Percentiles rank a stretch among this genome's conserved stretches.
These are phyloP conservation scores for Solanum etuberosum DNA, from an alignment of 257 asterid species.

Conservation along the genomic window DNA sequence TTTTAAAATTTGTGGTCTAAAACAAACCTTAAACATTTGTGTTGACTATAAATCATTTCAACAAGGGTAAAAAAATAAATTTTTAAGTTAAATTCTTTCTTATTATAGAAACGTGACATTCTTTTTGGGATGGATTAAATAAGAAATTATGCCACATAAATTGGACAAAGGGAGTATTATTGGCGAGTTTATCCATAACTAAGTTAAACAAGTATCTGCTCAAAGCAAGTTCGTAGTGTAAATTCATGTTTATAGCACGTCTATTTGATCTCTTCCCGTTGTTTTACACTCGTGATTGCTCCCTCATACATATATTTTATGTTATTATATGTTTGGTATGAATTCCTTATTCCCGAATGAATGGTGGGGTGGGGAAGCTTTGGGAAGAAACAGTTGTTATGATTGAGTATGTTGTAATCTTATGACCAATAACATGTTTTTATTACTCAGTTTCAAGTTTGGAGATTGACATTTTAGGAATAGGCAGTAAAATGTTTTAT, in stretches of 20 bases:
- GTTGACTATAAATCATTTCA: background rate
- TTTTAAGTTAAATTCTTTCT: background rate
- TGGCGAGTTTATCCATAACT: background rate
- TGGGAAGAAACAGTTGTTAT: background rate
- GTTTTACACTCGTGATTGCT: background rate
- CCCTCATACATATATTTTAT: background rate
- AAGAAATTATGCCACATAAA: background rate
- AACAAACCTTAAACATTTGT: background rate
- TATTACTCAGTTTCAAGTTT: background rate
- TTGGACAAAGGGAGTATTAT: background rate
- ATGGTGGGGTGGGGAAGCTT: background rate
- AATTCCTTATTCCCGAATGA: background rate
- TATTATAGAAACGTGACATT: background rate
- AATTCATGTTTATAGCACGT: background rate
- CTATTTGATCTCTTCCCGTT: background rate
- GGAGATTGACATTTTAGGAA: background rate
- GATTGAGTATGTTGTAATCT: background rate
- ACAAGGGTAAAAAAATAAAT: background rate
- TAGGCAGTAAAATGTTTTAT: background rate
- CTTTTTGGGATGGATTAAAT: background rate
- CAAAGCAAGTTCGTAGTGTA: background rate
- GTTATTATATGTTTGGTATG: background rate
- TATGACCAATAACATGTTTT: background rate
- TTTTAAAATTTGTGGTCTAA: background rate
- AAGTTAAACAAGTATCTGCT: background rate